These are phyloP conservation scores for Aeminium ludgeri DNA, from an alignment of 495 filamentous ascomycete species.

Conservation along the genomic window DNA sequence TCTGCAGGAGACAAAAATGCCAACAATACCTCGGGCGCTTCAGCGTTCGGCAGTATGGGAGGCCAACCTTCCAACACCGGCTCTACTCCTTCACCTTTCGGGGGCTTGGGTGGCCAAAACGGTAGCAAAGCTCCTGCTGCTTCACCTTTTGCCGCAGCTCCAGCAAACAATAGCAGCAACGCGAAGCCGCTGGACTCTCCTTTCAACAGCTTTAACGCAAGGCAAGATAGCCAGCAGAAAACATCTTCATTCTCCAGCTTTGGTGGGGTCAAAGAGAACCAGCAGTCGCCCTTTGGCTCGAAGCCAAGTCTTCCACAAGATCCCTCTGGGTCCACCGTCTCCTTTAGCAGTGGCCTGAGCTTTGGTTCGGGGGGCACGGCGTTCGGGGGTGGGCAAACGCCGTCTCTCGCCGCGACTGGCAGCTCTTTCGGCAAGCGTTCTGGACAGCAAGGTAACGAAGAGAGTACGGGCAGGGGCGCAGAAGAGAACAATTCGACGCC, in stretches of 20 bases:
- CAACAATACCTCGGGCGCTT: no score
- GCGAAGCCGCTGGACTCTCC: conserved; percentile 7
- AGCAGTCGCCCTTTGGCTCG: conserved; percentile 8
- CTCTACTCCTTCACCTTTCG: no score
- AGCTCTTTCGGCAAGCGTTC: conserved; percentile 11
- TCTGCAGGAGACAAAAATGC: not conserved
- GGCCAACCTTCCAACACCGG: no score
- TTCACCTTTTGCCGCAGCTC: not conserved
- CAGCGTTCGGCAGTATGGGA: no score
- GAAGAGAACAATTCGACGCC: conserved; percentile 13
- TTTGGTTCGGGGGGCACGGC: conserved; percentile 12
- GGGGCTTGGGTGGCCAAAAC: no score
- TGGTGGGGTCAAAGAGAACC: conserved; percentile 5
- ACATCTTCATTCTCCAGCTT: conserved; percentile 15
- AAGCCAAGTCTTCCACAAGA: conserved; percentile 13
- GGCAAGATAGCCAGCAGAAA: not conserved
- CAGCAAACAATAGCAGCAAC: not conserved
- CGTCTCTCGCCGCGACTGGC: conserved; percentile 5
- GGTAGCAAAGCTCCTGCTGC: not conserved
- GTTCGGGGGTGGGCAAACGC: conserved; percentile 5
- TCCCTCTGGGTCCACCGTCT: conserved; percentile 25
- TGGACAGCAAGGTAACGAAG: conserved; percentile 6
- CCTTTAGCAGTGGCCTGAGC: conserved; percentile 20
- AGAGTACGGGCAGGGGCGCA: conserved; percentile 10
- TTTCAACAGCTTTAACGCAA: conserved; percentile 10